Base-by-base conservation (phyloP, 2,329 filamentous ascomycete genomes). In the Aspergillus sojae region DNA sequence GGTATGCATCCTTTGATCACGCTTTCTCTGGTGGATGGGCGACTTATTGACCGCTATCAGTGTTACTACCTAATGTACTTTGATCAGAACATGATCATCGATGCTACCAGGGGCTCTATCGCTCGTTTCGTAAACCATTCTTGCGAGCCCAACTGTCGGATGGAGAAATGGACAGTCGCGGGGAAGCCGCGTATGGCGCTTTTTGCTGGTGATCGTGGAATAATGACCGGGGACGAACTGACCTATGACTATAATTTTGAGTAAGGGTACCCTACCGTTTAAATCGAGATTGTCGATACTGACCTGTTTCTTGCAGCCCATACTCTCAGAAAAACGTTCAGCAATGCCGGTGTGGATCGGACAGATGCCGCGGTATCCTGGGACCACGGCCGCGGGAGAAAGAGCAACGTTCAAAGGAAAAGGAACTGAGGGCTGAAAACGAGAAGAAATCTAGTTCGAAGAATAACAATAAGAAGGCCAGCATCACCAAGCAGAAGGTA, bases 21-120 rank as follows among this genome's bases (percentile, higher is more conserved):
- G 36, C 9, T 9, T 21, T 58, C 21, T 16, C 57, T 62, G 48
- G 12, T 53, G 30, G 53, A 21, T 39, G 36, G 12, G 30, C n/a
- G 39, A 7, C 53, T 56, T 60, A 67, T 45, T 68, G 60, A 73
- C 57, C 39, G 46, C 32, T 34, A 32, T 48, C 72, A 97, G 92
- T 97, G 93, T 79, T 98, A 97, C 79, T 99, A 99, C 78, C 84
- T 99, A 57, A 99, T 99, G 95, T 93, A 93, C 61, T 97, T 98
- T 75, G 94, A 98, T 75, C 93, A 97, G 78, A 95, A 96, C 78
- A 95, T 98, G 89, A 96, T 98, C 72, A 96, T 99, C 68, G 95
- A 99, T 81, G 95, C 94, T 39, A 97, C 94, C 32, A 93, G 92
- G 61, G 95, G 95, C 72, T 96, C 92, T 68, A 96, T 98, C 78